Base-by-base conservation (phyloP, 2,329 filamentous ascomycete genomes). In the Epichloe uncinata region DNA sequence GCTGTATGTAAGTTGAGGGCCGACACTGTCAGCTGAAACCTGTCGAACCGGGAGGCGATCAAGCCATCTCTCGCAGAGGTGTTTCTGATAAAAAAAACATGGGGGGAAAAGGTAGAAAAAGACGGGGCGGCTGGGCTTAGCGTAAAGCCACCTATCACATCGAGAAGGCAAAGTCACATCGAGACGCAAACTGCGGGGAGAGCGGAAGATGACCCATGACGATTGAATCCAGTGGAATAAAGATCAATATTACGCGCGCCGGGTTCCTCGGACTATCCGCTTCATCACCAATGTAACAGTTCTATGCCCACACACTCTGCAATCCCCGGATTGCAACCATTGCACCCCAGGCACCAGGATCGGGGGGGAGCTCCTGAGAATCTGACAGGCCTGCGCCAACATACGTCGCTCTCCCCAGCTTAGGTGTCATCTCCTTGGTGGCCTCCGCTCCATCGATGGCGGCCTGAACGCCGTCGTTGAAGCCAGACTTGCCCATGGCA, bases 341-440 rank as follows among this genome's bases (percentile, higher is more conserved):
- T 22, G 83, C 73, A n/a, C 81, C 83, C 71, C 82, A 81, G 4
- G 83, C 83, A 33, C 83, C 82, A 0, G 83, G 83, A 61, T 87
- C 83, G 3, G 83, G 4, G 84, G 84, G 79, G 49, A 75, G 54
- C 42, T 72, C 73, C 48, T 65, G 65, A 49, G 69, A 71, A 52
- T 75, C 75, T 3, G 69, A 69, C 26, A 30, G 26, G 42, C 73
- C 74, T 1, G 71, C 73, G 5, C 76, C 81, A 3, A 86, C 77
- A 57, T 87, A 87, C 0, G 83, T 83, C 11, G 82, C 82, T 47
- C 83, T 69, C 2, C 83, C 83, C 30, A 87, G 67, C 56, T 71
- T 78, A 7, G 83, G 79, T 63, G 72, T 77, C 73, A 86, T 78
- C 26, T 69, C 77, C 64, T 75, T 82, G 4, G 83, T 87, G 6